Conservation (phyloP, 2,329 filamentous ascomycete genomes). For the Beauveria varroae region DNA sequence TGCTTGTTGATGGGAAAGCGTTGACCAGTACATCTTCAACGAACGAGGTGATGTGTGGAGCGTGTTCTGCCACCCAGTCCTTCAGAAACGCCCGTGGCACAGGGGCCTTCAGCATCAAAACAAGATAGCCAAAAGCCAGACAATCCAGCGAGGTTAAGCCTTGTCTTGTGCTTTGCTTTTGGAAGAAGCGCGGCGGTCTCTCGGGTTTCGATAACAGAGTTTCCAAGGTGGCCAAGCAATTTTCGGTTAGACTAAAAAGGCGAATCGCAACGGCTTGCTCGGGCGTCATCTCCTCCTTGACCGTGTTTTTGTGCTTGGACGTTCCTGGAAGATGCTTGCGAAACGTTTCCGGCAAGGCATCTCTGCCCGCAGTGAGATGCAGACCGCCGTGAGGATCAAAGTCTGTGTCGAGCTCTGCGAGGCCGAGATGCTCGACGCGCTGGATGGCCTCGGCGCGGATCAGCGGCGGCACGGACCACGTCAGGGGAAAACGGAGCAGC, state of each 20-base stretch:
- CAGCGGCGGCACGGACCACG: constrained; percentile 74
- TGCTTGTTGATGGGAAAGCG: constrained; percentile 15
- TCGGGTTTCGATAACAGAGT: constrained; percentile 36
- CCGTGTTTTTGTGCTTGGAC: constrained; percentile 42
- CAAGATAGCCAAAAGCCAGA: constrained; percentile 70
- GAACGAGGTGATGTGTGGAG: constrained; percentile 24
- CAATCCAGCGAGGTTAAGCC: constrained; percentile 55
- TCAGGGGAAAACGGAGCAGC: constrained; percentile 77
- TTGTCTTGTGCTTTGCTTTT: constrained; percentile 8
- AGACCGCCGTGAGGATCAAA: constrained; percentile 31
- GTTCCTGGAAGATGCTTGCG: constrained; percentile 28
- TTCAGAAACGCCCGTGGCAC: constrained; percentile 36
- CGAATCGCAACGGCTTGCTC: constrained; percentile 68
- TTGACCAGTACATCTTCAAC: constrained; percentile 23
- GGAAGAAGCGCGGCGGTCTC: constrained; percentile 25
- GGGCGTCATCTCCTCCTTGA: constrained; percentile 57
- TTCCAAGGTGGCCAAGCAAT: constrained; percentile 65
- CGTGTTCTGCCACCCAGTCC: constrained; percentile 31
- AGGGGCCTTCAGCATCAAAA: constrained; percentile 54
- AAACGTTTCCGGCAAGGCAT: constrained; percentile 32
- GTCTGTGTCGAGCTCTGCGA: constrained; percentile 61
- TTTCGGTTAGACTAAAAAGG: constrained; percentile 63
- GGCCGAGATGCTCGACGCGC: constrained; percentile 61
- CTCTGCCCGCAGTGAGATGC: constrained; percentile 29
- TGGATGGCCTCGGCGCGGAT: constrained; percentile 63